Evolutionary conservation across 2,329 filamentous ascomycete genomes (phyloP), one percentile per base, ranked within the genome.

Genomic region (Stachybotrys chlorohalonatus): DNA sequence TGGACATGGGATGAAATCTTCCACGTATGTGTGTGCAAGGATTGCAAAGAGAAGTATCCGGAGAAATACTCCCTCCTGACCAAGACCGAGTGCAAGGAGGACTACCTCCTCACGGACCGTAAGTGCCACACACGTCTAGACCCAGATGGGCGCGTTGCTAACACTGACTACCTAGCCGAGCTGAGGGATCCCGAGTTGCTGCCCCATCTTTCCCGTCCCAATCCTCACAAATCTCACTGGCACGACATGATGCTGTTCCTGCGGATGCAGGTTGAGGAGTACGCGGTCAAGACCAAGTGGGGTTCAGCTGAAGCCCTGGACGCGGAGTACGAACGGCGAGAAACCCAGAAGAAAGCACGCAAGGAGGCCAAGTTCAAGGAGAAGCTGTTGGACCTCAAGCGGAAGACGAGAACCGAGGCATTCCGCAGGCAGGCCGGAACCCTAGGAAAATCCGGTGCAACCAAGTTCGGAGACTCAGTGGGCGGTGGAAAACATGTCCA

Each of bases 181-280:
- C 80, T 99, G n/a, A 87, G 87, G 63, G 94, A 99, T 65, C 81
- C 84, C 55, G 87, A 92, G 15, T 76, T 99, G 1, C 78, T 99
- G 0, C 93, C 93, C 0, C 92, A 95, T 68, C 79, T 99, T 8
- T 87, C 89, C 53, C 86, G 86, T 39, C 93, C 94, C 1, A 99
- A 99, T 64, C 94, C 94, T 1, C 94, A 96, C 73, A 96, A 96
- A 69, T 85, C 88, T 0, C 91, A 92, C 56, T 99, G 91, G 90
- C 91, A 96, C 70, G 90, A 95, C 75, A 99, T 99, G 94, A 96
- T 96, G 86, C 81, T 99, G 2, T 99, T 94, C 68, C 77, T 99
- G 24, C 87, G 94, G 1, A 95, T 84, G 57, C 94, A 99, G 67
- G 89, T 99, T 2, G 94, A 99, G 67, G 90, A 91, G 55, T 96